These are phyloP conservation scores for Pythium biforme DNA, from an alignment of 352 stramenopile species.

Conservation along the genomic window DNA sequence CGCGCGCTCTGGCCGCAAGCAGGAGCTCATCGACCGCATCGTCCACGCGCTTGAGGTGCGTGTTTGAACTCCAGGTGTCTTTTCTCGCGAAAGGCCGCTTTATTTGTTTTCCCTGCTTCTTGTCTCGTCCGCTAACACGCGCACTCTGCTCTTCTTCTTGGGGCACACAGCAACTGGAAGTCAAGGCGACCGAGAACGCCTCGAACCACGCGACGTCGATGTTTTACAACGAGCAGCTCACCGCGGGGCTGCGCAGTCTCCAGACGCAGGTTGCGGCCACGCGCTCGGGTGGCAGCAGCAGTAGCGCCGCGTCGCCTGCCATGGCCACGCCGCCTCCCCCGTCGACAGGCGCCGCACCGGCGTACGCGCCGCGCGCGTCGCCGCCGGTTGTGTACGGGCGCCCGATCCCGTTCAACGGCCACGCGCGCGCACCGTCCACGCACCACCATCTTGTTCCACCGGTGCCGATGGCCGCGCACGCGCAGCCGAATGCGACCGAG, in stretches of 20 bases:
- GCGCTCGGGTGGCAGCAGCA: background rate
- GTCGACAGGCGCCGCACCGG: no score
- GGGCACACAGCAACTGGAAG: slow-evolving; percentile 54
- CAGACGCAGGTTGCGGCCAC: slow-evolving; percentile 36
- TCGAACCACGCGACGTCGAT: slow-evolving; percentile 44
- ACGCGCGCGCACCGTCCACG: background rate
- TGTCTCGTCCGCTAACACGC: no score
- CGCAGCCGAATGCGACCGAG: slow-evolving; percentile 26
- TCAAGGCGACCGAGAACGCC: slow-evolving; percentile 43
- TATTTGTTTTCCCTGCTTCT: background rate
- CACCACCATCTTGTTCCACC: slow-evolving; percentile 17
- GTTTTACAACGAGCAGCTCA: slow-evolving; percentile 62
- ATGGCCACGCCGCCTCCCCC: background rate
- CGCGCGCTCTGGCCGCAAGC: slow-evolving; percentile 67
- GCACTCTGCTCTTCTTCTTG: no score
- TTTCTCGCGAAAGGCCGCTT: no score
- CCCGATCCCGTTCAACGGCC: slow-evolving; percentile 16
- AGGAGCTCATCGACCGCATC: slow-evolving; percentile 79
- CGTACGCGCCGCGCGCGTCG: no score
- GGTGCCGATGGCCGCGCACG: background rate
- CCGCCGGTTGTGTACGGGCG: slow-evolving; percentile 8
- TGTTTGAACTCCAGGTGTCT: no score
- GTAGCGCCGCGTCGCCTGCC: background rate
- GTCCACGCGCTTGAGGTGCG: slow-evolving; percentile 54
- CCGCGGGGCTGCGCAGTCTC: slow-evolving; percentile 42